phyloP scores from a whole-genome alignment of 1,284 basidiomycete genomes.

The Pascua sp. region DNA sequence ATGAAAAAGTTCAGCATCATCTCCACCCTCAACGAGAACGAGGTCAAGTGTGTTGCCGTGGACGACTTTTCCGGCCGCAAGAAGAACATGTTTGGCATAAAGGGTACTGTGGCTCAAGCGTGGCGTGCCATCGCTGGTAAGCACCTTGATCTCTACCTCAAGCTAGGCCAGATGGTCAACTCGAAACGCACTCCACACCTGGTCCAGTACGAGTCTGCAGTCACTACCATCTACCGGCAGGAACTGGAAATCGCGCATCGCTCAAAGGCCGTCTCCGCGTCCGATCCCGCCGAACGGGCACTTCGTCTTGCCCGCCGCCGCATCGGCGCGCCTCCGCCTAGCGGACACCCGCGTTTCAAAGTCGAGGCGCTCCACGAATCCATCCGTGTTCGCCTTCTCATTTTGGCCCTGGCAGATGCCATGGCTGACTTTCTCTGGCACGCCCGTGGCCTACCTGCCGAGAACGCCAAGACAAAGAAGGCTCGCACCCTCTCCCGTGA shows the following conservation, averaged over 20 bases:
- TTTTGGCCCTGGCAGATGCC: slow-evolving; percentile 53
- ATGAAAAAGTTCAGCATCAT: not conserved
- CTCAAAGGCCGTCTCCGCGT: not conserved
- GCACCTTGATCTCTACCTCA: slow-evolving; percentile 2
- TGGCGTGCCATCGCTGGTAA: not conserved
- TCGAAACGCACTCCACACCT: slow-evolving; percentile 50
- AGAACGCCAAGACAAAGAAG: not conserved
- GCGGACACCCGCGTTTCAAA: slow-evolving; percentile 57
- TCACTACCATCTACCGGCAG: not conserved
- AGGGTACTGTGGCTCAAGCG: not conserved
- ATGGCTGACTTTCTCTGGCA: slow-evolving; percentile 33
- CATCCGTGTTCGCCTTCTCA: slow-evolving; percentile 53
- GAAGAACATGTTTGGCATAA: slow-evolving; percentile 3
- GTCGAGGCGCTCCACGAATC: slow-evolving; percentile 58
- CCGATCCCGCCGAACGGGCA: slow-evolving; percentile 44
- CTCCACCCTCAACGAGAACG: not conserved
- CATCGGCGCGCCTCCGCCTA: slow-evolving; percentile 58
- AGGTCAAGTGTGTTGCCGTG: not conserved
- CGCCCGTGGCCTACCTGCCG: not conserved
- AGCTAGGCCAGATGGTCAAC: slow-evolving; percentile 29
- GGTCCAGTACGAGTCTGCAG: slow-evolving; percentile 57
- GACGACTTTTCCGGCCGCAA: not conserved
- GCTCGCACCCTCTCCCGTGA: not conserved
- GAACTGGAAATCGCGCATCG: not conserved
- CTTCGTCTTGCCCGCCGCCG: slow-evolving; percentile 54